phyloP scores from a whole-genome alignment of 495 filamentous ascomycete genomes.

The Gamarada debralockiae region DNA sequence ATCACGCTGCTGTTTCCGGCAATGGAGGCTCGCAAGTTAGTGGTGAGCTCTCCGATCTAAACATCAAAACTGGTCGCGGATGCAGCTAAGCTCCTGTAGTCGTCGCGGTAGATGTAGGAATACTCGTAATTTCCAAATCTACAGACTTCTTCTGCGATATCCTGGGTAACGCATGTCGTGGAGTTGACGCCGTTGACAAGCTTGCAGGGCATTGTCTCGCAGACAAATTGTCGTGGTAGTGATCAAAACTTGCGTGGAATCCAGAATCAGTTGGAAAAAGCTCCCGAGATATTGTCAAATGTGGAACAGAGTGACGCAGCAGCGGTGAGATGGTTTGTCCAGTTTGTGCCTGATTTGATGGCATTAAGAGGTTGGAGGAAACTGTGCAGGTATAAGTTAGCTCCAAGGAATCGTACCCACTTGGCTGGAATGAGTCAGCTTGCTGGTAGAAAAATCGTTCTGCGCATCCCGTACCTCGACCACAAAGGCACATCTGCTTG shows the following conservation, averaged over 20 bases:
- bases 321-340: constrained; percentile 52
- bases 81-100: constrained; percentile 48
- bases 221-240: constrained; percentile 72
- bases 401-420: constrained; percentile 57
- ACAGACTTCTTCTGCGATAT: constrained; percentile 56
- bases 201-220: constrained; percentile 61
- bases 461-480: constrained; percentile 31
- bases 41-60: constrained; percentile 59
- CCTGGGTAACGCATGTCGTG: constrained; percentile 51
- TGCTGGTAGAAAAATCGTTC: background rate
- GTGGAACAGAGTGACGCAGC: constrained; percentile 42
- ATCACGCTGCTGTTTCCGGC: constrained; percentile 32
- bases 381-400: constrained; percentile 55
- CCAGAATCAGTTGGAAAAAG: constrained; percentile 45
- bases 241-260: constrained; percentile 63
- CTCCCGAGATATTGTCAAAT: constrained; percentile 58
- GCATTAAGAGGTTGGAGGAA: constrained; percentile 40
- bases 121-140: constrained; percentile 69
- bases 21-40: constrained; percentile 47
- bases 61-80: constrained; percentile 53
- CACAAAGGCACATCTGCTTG: constrained; percentile 37
- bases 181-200: constrained; percentile 34
- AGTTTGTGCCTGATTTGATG: constrained; percentile 39
- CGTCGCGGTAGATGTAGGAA: constrained; percentile 61
- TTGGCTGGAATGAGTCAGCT: constrained; percentile 22